A percentile compares a stretch with the other conserved stretches of the same genome.
Evolutionary conservation across 31 red algal species (phyloP).

Genomic region (Endocladia muricata): DNA sequence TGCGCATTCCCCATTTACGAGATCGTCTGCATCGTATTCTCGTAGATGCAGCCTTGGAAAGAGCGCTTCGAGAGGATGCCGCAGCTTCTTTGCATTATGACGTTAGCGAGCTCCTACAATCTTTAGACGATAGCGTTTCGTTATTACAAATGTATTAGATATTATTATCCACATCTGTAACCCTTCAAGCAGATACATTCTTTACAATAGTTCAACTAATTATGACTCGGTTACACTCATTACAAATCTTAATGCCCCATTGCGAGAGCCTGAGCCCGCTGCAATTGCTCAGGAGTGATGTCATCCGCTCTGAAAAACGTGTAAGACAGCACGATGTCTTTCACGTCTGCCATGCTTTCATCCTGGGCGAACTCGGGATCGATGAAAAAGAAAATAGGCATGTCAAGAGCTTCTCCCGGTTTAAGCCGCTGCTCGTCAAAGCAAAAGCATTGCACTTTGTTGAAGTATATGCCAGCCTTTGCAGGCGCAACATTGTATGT

Average conservation of each 20-base stretch:
- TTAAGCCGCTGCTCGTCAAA: constrained; percentile 98
- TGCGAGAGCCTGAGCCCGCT: constrained; percentile 66
- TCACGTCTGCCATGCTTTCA: constrained; percentile 90
- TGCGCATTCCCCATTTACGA: constrained; percentile 68
- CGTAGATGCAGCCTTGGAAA: constrained; percentile 76
- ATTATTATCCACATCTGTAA: no score
- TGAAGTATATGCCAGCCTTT: constrained; percentile 99
- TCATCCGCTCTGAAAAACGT: constrained; percentile 98
- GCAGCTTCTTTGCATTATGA: constrained; percentile 68
- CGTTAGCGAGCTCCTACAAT: constrained; percentile 49
- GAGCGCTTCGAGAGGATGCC: constrained; percentile 76
- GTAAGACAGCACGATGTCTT: constrained; percentile 94
- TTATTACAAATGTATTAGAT: constrained; percentile 23
- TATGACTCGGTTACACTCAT: not conserved
- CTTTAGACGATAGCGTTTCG: constrained; percentile 60
- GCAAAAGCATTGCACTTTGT: constrained; percentile 99
- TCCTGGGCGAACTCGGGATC: constrained; percentile 94
- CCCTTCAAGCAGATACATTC: no score
- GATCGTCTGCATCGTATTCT: constrained; percentile 82
- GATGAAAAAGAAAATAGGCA: constrained; percentile 99
- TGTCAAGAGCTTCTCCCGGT: constrained; percentile 91
- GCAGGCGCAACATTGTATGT: constrained; percentile 98
- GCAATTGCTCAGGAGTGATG: constrained; percentile 85
- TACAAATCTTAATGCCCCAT: constrained; percentile 45
- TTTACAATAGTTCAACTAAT: not conserved